Evolutionary conservation across 192 early-diverging fungal genomes (phyloP).

Genomic region (Lobosporangium transversale): DNA sequence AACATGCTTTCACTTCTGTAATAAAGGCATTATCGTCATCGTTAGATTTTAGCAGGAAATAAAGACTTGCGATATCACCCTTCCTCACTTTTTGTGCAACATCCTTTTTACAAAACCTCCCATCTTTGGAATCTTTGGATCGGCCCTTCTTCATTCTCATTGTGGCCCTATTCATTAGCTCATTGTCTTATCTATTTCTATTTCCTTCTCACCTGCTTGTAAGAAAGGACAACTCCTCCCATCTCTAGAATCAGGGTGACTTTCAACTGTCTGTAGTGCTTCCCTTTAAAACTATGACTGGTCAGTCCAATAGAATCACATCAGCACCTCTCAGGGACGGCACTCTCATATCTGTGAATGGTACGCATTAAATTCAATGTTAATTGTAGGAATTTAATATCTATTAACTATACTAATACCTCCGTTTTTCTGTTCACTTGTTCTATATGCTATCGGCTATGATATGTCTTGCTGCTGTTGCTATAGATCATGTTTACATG

Average conservation of each 20-base stretch:
- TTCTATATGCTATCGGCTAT: too few relatives aligned
- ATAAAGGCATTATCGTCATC: too few relatives aligned
- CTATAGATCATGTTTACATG: conserved; percentile 79
- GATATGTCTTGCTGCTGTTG: neutral
- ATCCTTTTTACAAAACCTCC: too few relatives aligned
- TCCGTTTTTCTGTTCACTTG: neutral
- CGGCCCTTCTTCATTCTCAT: neutral
- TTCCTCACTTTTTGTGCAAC: too few relatives aligned
- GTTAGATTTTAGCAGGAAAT: too few relatives aligned
- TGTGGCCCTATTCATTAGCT: neutral
- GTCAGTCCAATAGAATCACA: conserved; percentile 15
- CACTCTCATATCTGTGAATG: conserved; percentile 40
- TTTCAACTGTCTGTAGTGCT: too few relatives aligned
- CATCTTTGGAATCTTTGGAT: neutral
- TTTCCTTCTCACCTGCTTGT: neutral
- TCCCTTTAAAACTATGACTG: conserved; percentile 18
- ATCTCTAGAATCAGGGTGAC: too few relatives aligned
- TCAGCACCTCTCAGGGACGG: conserved; percentile 35
- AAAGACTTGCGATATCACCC: too few relatives aligned
- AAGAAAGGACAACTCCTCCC: too few relatives aligned
- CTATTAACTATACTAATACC: neutral
- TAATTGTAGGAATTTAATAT: too few relatives aligned
- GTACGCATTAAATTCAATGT: conserved; percentile 32
- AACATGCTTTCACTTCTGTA: too few relatives aligned
- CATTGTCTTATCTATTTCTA: neutral